Evolutionary conservation across 1,284 basidiomycete genomes (phyloP).

Genomic region (Psilocybe mexicana): DNA sequence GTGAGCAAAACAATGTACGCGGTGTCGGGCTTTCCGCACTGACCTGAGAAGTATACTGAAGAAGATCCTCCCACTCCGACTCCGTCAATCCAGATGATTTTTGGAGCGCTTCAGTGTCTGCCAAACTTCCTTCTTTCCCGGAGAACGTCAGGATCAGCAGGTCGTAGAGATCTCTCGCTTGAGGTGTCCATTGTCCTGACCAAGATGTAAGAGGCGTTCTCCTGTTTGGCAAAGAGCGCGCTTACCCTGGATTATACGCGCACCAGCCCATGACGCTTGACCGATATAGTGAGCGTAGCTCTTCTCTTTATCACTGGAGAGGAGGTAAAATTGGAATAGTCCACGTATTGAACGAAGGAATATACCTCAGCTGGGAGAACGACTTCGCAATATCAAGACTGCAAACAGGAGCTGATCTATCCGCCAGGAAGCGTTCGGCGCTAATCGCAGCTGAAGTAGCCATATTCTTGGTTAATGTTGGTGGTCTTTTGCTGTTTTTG

Average conservation of each 20-base stretch:
- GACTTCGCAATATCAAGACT: slow-evolving; percentile 64
- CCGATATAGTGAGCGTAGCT: slow-evolving; percentile 73
- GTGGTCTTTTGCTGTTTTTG: slow-evolving; percentile 3
- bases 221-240: neutral
- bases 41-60: slow-evolving; percentile 77
- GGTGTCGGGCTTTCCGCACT: neutral
- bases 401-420: slow-evolving; percentile 67
- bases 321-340: neutral
- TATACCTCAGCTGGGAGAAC: slow-evolving; percentile 66
- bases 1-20: neutral
- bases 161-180: slow-evolving; percentile 64
- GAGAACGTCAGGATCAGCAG: slow-evolving; percentile 71
- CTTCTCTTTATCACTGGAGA: slow-evolving; percentile 56
- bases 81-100: slow-evolving; percentile 50
- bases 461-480: slow-evolving; percentile 24
- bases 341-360: neutral
- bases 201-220: neutral
- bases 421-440: slow-evolving; percentile 67
- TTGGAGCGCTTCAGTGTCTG: slow-evolving; percentile 56
- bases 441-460: slow-evolving; percentile 29
- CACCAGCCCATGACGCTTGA: slow-evolving; percentile 78
- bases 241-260: slow-evolving; percentile 71
- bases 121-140: slow-evolving; percentile 52
- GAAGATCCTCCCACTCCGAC: slow-evolving; percentile 65
- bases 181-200: slow-evolving; percentile 67